Evolutionary conservation across 805 yeast species (phyloP).

Genomic region (Yarrowia sp.): DNA sequence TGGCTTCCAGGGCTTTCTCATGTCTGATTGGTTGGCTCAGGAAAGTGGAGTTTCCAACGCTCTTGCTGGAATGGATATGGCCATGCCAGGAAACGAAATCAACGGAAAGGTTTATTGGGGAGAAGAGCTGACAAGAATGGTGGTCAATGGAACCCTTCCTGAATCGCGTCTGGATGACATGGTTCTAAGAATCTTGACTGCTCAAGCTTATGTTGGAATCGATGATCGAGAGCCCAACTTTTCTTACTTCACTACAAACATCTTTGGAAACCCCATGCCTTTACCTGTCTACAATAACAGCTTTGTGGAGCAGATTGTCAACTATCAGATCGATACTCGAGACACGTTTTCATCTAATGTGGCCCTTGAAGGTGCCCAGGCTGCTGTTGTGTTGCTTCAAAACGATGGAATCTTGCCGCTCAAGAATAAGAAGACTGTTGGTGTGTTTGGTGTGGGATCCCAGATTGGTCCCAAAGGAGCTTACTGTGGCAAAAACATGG

Average conservation of each 20-base stretch:
- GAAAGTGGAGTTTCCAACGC: conserved; percentile 55
- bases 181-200: conserved; percentile 58
- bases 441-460: conserved; percentile 43
- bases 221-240: conserved; percentile 49
- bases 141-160: conserved; percentile 55
- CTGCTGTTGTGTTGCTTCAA: conserved; percentile 54
- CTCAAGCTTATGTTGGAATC: conserved; percentile 38
- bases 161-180: conserved; percentile 57
- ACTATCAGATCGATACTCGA: conserved; percentile 55
- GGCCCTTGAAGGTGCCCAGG: conserved; percentile 54
- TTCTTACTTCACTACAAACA: conserved; percentile 57
- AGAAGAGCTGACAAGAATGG: conserved; percentile 52
- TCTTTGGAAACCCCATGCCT: conserved; percentile 40
- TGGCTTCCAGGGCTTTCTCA: conserved; percentile 67
- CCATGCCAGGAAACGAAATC: conserved; percentile 54
- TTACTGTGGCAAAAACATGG: conserved; percentile 49
- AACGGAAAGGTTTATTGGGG: conserved; percentile 46
- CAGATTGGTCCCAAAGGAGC: conserved; percentile 51
- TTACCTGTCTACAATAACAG: conserved; percentile 34
- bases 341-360: conserved; percentile 46
- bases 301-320: conserved; percentile 37
- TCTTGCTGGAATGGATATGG: conserved; percentile 61
- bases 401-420: conserved; percentile 51
- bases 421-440: conserved; percentile 44
- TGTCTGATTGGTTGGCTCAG: conserved; percentile 64